Base-by-base conservation (phyloP, 2,329 filamentous ascomycete genomes). In the Diaporthe sp. region DNA sequence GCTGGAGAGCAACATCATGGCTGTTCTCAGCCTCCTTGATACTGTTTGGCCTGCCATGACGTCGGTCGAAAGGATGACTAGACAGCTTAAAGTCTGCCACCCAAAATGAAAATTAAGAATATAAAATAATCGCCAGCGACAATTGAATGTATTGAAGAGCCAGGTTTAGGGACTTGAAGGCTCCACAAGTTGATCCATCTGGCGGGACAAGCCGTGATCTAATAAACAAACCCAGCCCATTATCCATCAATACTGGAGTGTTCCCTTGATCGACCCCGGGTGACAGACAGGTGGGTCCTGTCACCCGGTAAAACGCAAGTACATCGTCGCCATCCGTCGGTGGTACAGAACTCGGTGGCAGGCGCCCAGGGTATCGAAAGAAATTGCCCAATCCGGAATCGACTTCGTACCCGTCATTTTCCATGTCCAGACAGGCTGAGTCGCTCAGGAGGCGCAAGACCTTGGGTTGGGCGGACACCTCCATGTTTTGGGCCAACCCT, bases 141-240 rank as follows among this genome's bases (percentile, higher is more conserved):
- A 66, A 66, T 37, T 10, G 44, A 66, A 66, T 50, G 61, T 66
- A 37, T 66, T 37, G 44, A 51, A 66, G 61, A 66, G 44, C 61
- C 61, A 50, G 51, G 44, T 50, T 19, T 51, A 35, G 61, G 30
- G 35, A 7, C 61, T 47, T 27, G 22, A 1, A 10, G 30, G 22
- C 42, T 25, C 61, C 61, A 66, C 61, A 50, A 51, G 10, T 19
- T 6, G 30, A 50, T 25, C 42, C 12, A 25, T 51, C 42, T 17
- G 61, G 61, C 61, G 61, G 61, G 61, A 66, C 30, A 66, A 37
- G 42, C 61, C 61, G 44, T 66, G 61, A 66, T 66, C 61, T 66
- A 66, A 66, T 50, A 50, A 66, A 66, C 61, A 66, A 66, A 22
- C 61, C 13, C 25, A 44, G 61, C n/a, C 12, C 27, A 66, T 50